phyloP scores from a whole-genome alignment of 495 filamentous ascomycete species.

The Daldinia caldariorum region DNA sequence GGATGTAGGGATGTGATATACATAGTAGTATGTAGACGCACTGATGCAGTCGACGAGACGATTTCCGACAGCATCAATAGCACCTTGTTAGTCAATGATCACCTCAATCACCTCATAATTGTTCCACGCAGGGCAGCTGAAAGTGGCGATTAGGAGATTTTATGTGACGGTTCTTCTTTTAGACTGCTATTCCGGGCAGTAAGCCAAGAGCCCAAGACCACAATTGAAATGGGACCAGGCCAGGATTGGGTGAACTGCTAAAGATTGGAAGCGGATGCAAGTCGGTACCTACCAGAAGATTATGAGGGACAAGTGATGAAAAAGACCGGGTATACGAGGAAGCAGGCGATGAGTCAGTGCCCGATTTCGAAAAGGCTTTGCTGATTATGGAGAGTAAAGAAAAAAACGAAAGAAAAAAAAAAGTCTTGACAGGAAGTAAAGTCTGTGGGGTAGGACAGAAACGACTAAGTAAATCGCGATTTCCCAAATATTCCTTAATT shows the following conservation, averaged over 20 bases:
- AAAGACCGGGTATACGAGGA: slow-evolving; percentile 26
- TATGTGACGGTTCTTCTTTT: slow-evolving; percentile 1
- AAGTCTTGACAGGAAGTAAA: slow-evolving; percentile 27
- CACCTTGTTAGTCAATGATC: slow-evolving; percentile 47
- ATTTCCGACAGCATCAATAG: slow-evolving; percentile 35
- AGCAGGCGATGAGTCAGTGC: slow-evolving; percentile 31
- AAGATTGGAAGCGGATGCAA: slow-evolving; percentile 9
- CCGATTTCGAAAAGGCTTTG: neutral
- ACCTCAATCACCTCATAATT: slow-evolving; percentile 42
- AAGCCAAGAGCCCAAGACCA: slow-evolving; percentile 37
- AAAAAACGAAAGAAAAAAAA: neutral
- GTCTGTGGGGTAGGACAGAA: slow-evolving; percentile 35
- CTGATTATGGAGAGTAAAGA: neutral
- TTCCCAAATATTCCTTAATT: slow-evolving; percentile 13
- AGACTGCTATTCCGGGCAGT: slow-evolving; percentile 11
- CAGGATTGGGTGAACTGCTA: slow-evolving; percentile 26
- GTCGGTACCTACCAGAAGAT: neutral
- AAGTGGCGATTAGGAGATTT: slow-evolving; percentile 41
- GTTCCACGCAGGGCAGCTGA: slow-evolving; percentile 25
- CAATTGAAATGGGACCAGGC: slow-evolving; percentile 24
- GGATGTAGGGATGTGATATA: slow-evolving; percentile 8
- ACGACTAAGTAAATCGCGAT: slow-evolving; percentile 36
- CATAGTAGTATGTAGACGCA: slow-evolving; percentile 15
- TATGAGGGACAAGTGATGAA: slow-evolving; percentile 6
- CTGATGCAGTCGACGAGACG: slow-evolving; percentile 34